Conservation (phyloP, 2,329 filamentous ascomycete species). For the Trichophyton schoenleinii region DNA sequence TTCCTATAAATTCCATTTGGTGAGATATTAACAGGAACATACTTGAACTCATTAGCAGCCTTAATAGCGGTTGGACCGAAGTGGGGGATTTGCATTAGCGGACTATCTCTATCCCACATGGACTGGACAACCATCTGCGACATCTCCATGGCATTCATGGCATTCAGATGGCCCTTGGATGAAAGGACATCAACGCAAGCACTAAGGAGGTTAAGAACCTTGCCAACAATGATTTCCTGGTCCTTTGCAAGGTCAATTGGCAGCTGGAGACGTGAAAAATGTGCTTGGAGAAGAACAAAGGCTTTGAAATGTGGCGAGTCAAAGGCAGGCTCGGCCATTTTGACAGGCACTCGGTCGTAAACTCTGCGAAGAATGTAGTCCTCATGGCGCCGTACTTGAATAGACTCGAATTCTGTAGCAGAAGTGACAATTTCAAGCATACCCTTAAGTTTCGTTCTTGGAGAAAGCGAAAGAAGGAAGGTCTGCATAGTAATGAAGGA, state of each 20-base stretch:
- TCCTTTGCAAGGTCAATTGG: conserved; percentile 93
- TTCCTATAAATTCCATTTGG: conserved; percentile 15
- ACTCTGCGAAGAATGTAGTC: conserved; percentile 77
- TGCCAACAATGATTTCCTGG: conserved; percentile 74
- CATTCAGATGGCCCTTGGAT: conserved; percentile 90
- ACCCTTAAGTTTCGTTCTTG: conserved; percentile 87
- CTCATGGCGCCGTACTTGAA: conserved; percentile 89
- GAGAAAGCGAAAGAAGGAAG: conserved; percentile 78
- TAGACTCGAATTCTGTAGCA: conserved; percentile 88
- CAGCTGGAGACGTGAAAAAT: conserved; percentile 94
- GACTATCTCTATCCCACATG: conserved; percentile 97
- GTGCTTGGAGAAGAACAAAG: conserved; percentile 90
- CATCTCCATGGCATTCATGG: conserved; percentile 98
- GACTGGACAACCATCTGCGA: conserved; percentile 98
- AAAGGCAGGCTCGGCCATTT: conserved; percentile 75
- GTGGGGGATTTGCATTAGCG: conserved; percentile 94
- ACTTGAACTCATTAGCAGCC: conserved; percentile 65
- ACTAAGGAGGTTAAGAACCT: conserved; percentile 75
- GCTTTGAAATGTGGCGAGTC: conserved; percentile 98
- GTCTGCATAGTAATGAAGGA: conserved; percentile 99
- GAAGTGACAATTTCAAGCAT: conserved; percentile 95
- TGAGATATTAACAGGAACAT: conserved; percentile 27
- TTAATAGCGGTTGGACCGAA: conserved; percentile 75
- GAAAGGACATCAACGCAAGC: conserved; percentile 91
- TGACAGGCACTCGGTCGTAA: conserved; percentile 88